Base-by-base conservation (phyloP, 108 stramenopile species). In the Poteriospumella lacustris region DNA sequence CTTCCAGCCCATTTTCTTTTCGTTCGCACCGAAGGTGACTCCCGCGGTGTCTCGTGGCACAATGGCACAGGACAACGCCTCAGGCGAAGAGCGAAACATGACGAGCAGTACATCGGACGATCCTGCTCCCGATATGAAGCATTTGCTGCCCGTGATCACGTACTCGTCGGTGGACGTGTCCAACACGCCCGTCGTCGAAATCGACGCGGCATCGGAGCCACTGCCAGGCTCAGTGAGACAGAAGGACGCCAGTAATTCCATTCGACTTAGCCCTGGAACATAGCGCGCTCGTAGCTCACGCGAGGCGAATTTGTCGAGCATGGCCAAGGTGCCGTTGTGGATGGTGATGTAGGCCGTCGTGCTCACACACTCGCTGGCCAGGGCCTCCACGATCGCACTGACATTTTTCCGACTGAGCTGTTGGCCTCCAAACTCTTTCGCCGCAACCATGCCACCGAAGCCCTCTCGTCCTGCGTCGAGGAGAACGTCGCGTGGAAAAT, bases 1-100 rank as follows among this genome's bases (percentile, higher is more conserved):
- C 38, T 78, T 44, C 79, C 79, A 78, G 58, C 82, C 82, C 82
- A 83, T 83, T 76, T 83, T 83, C 59, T 79, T 69, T 33, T 72
- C 47, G 68, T 83, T 83, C 26, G 29, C 42, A 42, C 79, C 82
- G 40, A 72, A 39, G 36, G 75, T 68, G 64, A 83, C 73, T 31
- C 82, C 82, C 5, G 82, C 78, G 33, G 75, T 58, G 52, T 83
- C 41, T 26, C 36, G 43, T 58, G 73, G 72, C 38, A 83, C 82
- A 41, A 83, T 56, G 76, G 79, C 79, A 39, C n/a, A n/a, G n/a
- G n/a, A n/a, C n/a, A n/a, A n/a, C n/a, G n/a, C n/a, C n/a, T n/a
- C 82, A 78, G 9, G 82, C 79, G 58, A 83, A 60, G 38, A 39
- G 69, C 31, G 24, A 28, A 38, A 67, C 78, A 12, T 29, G n/a